phyloP scores from a whole-genome alignment of 2,329 filamentous ascomycete genomes.

The Cladophialophora carrionii region DNA sequence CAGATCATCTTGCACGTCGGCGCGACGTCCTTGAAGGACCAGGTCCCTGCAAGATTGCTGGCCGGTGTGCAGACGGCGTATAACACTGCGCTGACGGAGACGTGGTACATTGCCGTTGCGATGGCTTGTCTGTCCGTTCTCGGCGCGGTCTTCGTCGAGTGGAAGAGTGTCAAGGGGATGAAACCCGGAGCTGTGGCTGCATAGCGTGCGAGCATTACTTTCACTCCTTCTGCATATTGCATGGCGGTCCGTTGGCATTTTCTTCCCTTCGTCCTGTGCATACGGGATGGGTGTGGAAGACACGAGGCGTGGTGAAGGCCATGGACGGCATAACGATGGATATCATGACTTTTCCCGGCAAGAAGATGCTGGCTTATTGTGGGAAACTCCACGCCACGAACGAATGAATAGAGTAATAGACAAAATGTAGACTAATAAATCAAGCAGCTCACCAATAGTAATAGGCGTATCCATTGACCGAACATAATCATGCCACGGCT shows the following conservation, averaged over 20 bases:
- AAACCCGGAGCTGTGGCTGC: conserved; percentile 35
- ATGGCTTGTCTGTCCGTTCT: conserved; percentile 45
- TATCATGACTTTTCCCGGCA: background rate
- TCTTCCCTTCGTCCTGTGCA: background rate
- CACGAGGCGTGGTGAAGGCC: background rate
- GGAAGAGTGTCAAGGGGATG: conserved; percentile 47
- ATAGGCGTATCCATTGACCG: too few species aligned
- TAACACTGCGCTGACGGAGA: conserved; percentile 45
- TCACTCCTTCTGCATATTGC: background rate
- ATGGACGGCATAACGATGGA: background rate
- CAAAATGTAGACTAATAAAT: background rate
- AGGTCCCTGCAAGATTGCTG: conserved; percentile 40
- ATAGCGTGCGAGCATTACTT: conserved; percentile 17
- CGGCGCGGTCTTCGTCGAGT: conserved; percentile 45
- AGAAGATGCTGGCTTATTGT: background rate
- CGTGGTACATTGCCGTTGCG: conserved; percentile 47
- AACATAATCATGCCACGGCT: background rate
- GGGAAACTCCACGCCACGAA: background rate
- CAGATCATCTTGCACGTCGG: conserved; percentile 42
- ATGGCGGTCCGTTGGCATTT: background rate
- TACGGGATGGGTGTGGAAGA: background rate
- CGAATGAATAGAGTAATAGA: background rate
- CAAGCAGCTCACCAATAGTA: background rate
- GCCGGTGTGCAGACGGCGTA: conserved; percentile 44
- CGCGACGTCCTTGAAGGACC: conserved; percentile 45